These are phyloP conservation scores for Breynia disticha DNA, from an alignment of 441 rosid species.

Conservation along the genomic window DNA sequence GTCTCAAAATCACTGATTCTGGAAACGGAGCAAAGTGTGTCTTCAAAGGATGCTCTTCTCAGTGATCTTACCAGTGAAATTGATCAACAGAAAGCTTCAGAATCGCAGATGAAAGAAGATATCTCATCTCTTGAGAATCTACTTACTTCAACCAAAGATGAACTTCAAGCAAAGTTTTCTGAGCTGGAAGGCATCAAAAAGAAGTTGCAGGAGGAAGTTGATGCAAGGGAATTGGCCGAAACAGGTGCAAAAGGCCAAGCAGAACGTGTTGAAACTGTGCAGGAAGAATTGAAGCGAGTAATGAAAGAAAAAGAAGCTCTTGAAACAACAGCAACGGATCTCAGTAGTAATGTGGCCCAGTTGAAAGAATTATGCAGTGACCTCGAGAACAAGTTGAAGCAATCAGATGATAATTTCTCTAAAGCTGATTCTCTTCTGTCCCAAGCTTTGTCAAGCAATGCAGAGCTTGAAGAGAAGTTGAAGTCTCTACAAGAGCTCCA, in stretches of 20 bases:
- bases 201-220: constrained; percentile 50
- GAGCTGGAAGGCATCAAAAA: constrained; percentile 40
- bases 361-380: constrained; percentile 41
- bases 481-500: constrained; percentile 60
- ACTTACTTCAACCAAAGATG: constrained; percentile 36
- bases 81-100: constrained; percentile 53
- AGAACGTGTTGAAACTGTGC: constrained; percentile 21
- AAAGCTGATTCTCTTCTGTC: constrained; percentile 61
- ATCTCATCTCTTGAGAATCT: constrained; percentile 37
- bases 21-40: constrained; percentile 50
- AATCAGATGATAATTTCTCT: constrained; percentile 53
- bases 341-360: constrained; percentile 31
- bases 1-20: constrained; percentile 45
- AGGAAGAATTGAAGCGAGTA: constrained; percentile 27
- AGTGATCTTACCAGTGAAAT: constrained; percentile 51
- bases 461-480: constrained; percentile 67
- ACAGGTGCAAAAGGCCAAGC: constrained; percentile 29
- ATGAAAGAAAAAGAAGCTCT: constrained; percentile 50
- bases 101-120: constrained; percentile 59
- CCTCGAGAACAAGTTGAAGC: constrained; percentile 58
- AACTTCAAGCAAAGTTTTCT: constrained; percentile 38
- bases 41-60: constrained; percentile 56
- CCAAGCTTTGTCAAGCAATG: constrained; percentile 57
- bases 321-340: constrained; percentile 42
- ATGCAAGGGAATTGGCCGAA: constrained; percentile 35